Base-by-base conservation (phyloP, 1,284 basidiomycete genomes). In the Albatrellus sp. region DNA sequence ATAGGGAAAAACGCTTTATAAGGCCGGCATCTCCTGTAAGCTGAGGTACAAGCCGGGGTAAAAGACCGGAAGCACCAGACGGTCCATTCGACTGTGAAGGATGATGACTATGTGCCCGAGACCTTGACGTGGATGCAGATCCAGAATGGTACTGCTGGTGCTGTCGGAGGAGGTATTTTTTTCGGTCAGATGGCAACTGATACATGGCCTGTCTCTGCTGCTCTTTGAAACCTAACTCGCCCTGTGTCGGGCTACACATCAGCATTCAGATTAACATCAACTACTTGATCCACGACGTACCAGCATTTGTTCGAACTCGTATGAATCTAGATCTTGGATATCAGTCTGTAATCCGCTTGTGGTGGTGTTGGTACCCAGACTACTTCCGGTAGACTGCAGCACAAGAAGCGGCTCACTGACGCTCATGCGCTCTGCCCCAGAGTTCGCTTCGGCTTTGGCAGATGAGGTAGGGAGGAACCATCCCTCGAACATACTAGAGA, bases 211-310 rank as follows among this genome's bases (percentile, higher is more conserved):
- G 66, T 37, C 85, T 73, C 52, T 76, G 76, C 1, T 75, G 69
- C 12, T 77, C 82, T 57, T 85, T 88, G 47, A 91, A 59, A 10
- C 77, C 86, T 17, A 89, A 57, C n/a, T 79, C 73, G 50, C 84
- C 74, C 85, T 81, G 44, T 3, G 28, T 20, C 2, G 16, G 45
- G 24, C 40, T 42, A 42, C 2, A 40, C 36, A 59, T 45, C 5
- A 37, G 41, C 32, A 46, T 28, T 30, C 16, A 39, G 16, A 16
- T 33, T 46, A 35, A 38, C 24, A n/a, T n/a, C n/a, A n/a, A 24
- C 37, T 8, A 9, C 20, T 16, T 13, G 28, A 35, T 12, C 29
- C 28, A 3, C 8, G 16, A 64, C 76, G 43, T 55, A 87, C 84
- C 57, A 90, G 70, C 65, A 87, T 75, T 24, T 60, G 57, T 45